These are phyloP conservation scores for Tetracentron sinense DNA, from an alignment of 164 flowering plant genomes.

Conservation along the genomic window DNA sequence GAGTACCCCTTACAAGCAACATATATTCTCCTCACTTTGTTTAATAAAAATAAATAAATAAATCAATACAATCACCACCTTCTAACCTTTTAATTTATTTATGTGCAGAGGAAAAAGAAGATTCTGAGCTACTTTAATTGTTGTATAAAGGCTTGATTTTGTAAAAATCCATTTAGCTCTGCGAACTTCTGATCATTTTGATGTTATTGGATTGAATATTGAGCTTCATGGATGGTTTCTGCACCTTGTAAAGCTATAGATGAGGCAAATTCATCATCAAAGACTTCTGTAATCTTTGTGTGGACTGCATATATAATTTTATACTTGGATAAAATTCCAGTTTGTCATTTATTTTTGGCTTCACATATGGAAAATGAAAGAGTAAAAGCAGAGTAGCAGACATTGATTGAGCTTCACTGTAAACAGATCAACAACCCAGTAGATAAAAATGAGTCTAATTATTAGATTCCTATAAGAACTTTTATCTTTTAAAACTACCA, in stretches of 20 bases:
- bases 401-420: too few species aligned
- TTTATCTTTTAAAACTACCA: too few species aligned
- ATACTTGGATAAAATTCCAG: too few species aligned
- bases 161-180: not conserved
- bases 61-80: not conserved
- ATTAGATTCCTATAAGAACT: too few species aligned
- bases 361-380: too few species aligned
- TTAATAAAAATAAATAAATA: too few species aligned
- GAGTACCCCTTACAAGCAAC: not conserved
- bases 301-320: not conserved
- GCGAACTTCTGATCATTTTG: not conserved
- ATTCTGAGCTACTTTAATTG: constrained; percentile 42
- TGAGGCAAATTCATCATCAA: not conserved
- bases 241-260: not conserved
- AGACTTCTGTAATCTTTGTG: not conserved
- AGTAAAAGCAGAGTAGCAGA: too few species aligned
- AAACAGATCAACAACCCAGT: too few species aligned
- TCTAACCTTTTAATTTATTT: constrained; percentile 9
- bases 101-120: constrained; percentile 41
- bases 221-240: not conserved
- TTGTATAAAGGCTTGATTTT: constrained; percentile 38
- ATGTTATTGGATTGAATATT: not conserved
- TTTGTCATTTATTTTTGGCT: too few species aligned
- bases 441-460: too few species aligned
- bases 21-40: not conserved